Conservation (phyloP, 73 alveolate genomes). For the Paramecium octaurelia region DNA sequence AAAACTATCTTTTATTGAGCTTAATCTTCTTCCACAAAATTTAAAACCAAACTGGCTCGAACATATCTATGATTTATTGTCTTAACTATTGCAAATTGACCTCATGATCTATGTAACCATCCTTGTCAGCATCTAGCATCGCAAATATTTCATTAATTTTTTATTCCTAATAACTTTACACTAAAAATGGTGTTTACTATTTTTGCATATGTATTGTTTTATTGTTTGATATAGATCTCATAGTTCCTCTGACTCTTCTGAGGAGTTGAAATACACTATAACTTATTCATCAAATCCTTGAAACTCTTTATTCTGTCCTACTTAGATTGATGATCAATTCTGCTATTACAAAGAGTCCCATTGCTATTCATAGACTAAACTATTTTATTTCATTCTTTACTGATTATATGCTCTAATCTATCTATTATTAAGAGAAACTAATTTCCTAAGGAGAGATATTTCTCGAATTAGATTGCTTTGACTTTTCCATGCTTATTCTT, state of each 20-base stretch:
- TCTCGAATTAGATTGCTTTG: background rate
- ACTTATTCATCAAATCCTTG: slow-evolving; percentile 14
- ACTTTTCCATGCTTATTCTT: background rate
- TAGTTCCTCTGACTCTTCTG: background rate
- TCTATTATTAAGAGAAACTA: background rate
- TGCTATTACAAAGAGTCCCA: slow-evolving; percentile 14
- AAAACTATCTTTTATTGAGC: background rate
- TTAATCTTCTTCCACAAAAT: background rate
- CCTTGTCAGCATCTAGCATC: background rate
- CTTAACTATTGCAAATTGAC: slow-evolving; percentile 19
- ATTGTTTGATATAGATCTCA: background rate
- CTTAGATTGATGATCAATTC: background rate
- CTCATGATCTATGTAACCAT: slow-evolving; percentile 15
- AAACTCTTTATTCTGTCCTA: background rate
- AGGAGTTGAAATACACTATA: background rate
- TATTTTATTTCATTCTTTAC: background rate
- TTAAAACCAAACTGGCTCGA: slow-evolving; percentile 48
- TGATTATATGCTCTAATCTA: background rate
- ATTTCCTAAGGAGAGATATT: background rate
- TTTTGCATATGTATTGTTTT: background rate
- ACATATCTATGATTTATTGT: background rate
- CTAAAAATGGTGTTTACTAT: background rate
- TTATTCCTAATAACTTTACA: slow-evolving; percentile 28
- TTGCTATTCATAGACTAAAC: background rate
- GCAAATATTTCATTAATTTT: slow-evolving; percentile 12